phyloP scores from a whole-genome alignment of 345 rosid genomes.

The Cochlearia excelsa region DNA sequence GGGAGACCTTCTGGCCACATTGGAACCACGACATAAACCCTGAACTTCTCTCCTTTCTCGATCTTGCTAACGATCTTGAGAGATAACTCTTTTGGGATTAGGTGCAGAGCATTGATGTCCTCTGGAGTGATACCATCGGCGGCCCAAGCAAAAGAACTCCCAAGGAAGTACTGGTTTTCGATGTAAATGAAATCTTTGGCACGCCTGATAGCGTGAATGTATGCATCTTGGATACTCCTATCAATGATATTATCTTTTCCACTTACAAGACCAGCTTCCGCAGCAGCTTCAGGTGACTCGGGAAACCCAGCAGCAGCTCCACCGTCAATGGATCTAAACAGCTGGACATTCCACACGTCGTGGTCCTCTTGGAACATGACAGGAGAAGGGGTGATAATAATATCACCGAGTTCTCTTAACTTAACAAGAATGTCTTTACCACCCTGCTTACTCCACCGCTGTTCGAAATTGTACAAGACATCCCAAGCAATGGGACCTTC shows the following conservation, averaged over 20 bases:
- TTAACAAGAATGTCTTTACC: constrained; percentile 77
- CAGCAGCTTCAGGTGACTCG: constrained; percentile 94
- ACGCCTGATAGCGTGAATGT: constrained; percentile 86
- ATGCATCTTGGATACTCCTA: constrained; percentile 97
- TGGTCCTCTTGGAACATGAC: constrained; percentile 79
- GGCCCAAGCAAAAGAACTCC: constrained; percentile 83
- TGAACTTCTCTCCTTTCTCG: constrained; percentile 80
- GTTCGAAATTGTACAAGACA: constrained; percentile 90
- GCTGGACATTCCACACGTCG: constrained; percentile 85
- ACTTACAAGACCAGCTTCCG: constrained; percentile 94
- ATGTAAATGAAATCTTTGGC: constrained; percentile 93
- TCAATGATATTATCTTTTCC: constrained; percentile 97
- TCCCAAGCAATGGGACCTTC: constrained; percentile 99
- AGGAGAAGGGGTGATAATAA: constrained; percentile 90
- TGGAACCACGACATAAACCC: constrained; percentile 85
- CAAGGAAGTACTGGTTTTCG: constrained; percentile 96
- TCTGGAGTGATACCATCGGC: constrained; percentile 81
- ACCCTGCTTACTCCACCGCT: constrained; percentile 97
- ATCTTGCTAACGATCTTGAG: constrained; percentile 94
- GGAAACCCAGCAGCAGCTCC: constrained; percentile 99
- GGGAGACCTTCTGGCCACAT: constrained; percentile 99
- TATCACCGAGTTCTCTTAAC: constrained; percentile 71
- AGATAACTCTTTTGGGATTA: constrained; percentile 93
- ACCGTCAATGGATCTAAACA: constrained; percentile 96
- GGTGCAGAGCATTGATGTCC: constrained; percentile 80